These are phyloP conservation scores for Tilletia walkeri DNA, from an alignment of 1,284 basidiomycete species.

Conservation along the genomic window DNA sequence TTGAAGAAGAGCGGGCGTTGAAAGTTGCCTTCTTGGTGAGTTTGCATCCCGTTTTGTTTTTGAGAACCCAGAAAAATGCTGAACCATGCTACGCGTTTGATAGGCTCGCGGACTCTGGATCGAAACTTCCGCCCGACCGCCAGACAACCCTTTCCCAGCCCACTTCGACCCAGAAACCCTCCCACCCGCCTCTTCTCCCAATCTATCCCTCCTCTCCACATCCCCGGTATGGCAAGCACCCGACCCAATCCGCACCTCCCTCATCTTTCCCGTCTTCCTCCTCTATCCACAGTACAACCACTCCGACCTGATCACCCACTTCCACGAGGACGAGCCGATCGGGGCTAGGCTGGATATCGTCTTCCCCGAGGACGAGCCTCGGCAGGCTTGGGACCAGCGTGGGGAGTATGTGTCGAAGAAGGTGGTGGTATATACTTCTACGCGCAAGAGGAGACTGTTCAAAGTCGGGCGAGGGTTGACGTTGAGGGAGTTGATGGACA, in stretches of 20 bases:
- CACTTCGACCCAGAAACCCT: conserved; percentile 59
- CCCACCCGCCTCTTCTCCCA: conserved; percentile 33
- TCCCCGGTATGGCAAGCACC: conserved; percentile 35
- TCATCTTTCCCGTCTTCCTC: conserved; percentile 85
- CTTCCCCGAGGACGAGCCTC: conserved; percentile 68
- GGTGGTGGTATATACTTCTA: conserved; percentile 80
- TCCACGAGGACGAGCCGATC: conserved; percentile 81
- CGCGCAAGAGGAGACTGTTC: conserved; percentile 70
- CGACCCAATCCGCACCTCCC: conserved; percentile 60
- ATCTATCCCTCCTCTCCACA: conserved; percentile 36
- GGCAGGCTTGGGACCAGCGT: conserved; percentile 71
- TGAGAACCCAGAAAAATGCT: neutral
- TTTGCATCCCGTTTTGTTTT: conserved; percentile 21
- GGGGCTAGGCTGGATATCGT: conserved; percentile 73
- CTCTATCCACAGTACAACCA: conserved; percentile 86
- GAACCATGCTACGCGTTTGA: neutral
- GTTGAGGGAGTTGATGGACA: conserved; percentile 69
- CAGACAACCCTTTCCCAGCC: conserved; percentile 62
- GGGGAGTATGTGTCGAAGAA: conserved; percentile 70
- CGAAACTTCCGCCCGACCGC: conserved; percentile 56
- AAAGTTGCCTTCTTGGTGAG: conserved; percentile 66
- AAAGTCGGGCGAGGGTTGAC: conserved; percentile 88
- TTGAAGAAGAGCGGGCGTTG: conserved; percentile 61
- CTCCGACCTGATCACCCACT: conserved; percentile 82
- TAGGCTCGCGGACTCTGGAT: conserved; percentile 48